Percentiles rank a stretch among this genome's conserved stretches.
Evolutionary conservation across 495 filamentous ascomycete species (phyloP).

Genomic region (Hyaloscypha variabilis): DNA sequence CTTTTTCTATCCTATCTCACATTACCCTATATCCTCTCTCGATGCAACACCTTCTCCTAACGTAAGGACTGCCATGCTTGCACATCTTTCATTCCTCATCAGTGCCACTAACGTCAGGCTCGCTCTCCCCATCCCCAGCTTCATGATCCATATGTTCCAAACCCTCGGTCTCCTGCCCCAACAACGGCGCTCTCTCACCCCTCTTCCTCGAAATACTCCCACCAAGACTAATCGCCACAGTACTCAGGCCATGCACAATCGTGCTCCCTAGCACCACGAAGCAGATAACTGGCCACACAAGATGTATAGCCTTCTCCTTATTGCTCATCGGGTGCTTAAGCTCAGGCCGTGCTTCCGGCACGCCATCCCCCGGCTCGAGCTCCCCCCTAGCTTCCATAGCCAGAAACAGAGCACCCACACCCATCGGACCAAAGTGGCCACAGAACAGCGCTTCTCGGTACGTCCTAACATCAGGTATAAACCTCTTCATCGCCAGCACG

Average conservation of each 20-base stretch:
- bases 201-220: slow-evolving; percentile 42
- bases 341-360: slow-evolving; percentile 37
- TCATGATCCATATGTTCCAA: slow-evolving; percentile 48
- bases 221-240: slow-evolving; percentile 42
- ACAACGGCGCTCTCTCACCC: slow-evolving; percentile 42
- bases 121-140: slow-evolving; percentile 38
- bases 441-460: slow-evolving; percentile 51
- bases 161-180: slow-evolving; percentile 43
- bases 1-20: neutral
- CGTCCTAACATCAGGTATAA: slow-evolving; percentile 46
- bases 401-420: slow-evolving; percentile 52
- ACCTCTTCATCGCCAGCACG: slow-evolving; percentile 42
- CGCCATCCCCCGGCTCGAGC: slow-evolving; percentile 42
- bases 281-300: slow-evolving; percentile 52
- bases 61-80: neutral
- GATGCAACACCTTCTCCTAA: neutral
- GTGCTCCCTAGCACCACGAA: slow-evolving; percentile 51
- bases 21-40: neutral
- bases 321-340: slow-evolving; percentile 28
- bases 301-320: slow-evolving; percentile 37
- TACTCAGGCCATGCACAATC: slow-evolving; percentile 49
- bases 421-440: slow-evolving; percentile 57
- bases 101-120: slow-evolving; percentile 29
- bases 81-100: neutral
- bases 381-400: slow-evolving; percentile 51